phyloP scores from a whole-genome alignment of 176 grass and related monocot species.

The Bromus sterilis region DNA sequence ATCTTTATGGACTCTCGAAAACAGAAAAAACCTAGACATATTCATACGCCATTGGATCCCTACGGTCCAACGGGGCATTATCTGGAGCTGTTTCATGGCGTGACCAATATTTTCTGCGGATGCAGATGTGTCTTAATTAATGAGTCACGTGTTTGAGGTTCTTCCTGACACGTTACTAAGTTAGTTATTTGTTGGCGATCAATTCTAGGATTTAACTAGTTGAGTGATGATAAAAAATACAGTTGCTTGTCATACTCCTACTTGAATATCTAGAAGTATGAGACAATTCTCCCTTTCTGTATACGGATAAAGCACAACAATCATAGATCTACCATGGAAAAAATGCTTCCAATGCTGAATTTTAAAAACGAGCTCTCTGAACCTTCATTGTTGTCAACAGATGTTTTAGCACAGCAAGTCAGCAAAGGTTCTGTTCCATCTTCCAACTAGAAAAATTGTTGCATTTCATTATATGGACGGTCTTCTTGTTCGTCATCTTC shows the following conservation, averaged over 20 bases:
- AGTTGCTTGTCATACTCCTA: slow-evolving; percentile 4
- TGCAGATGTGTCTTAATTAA: not conserved
- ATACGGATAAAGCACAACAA: not conserved
- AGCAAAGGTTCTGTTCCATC: not conserved
- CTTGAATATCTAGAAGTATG: not conserved
- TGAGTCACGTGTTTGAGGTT: not conserved
- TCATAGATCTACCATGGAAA: not conserved
- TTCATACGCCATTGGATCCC: not conserved
- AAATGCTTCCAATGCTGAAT: not conserved
- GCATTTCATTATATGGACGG: not conserved
- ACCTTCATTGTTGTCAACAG: not conserved
- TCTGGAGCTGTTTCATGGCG: not conserved
- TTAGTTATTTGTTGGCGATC: not conserved
- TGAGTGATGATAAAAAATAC: not conserved
- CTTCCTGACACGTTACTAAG: not conserved
- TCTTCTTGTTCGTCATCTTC: too few species aligned
- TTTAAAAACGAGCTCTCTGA: not conserved
- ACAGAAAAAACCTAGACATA: not conserved
- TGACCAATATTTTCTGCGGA: not conserved
- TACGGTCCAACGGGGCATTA: not conserved
- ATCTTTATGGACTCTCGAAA: not conserved
- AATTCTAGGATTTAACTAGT: slow-evolving; percentile 6
- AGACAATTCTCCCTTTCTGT: not conserved
- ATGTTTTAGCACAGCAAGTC: not conserved
- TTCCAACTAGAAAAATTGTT: not conserved